Evolutionary conservation across 805 yeast genomes (phyloP).

Genomic region (Danielozyma ontarioensis): DNA sequence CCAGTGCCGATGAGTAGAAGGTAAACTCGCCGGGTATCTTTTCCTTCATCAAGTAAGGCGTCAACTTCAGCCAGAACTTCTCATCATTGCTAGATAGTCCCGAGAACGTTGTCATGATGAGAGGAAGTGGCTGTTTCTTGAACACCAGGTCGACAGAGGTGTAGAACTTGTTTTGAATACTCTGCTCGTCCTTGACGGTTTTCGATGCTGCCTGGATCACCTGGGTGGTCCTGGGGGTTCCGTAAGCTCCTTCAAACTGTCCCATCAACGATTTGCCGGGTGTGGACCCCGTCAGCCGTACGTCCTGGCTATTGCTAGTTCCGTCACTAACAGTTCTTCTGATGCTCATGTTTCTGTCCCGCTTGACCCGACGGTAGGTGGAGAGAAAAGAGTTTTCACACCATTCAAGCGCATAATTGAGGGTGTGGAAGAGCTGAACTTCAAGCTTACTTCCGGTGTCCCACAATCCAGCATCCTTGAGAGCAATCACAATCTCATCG

Average conservation of each 20-base stretch:
- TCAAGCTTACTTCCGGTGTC: conserved; percentile 28
- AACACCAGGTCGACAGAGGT: conserved; percentile 31
- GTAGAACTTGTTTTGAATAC: conserved; percentile 44
- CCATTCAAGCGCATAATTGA: conserved; percentile 92
- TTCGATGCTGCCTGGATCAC: conserved; percentile 49
- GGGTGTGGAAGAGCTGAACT: conserved; percentile 65
- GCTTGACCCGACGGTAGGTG: conserved; percentile 43
- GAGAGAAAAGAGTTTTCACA: conserved; percentile 86
- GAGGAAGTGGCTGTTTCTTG: conserved; percentile 54
- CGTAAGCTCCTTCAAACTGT: conserved; percentile 24
- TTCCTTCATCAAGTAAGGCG: conserved; percentile 47
- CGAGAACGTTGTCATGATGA: conserved; percentile 59
- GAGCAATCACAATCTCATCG: conserved; percentile 61
- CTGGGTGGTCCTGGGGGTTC: conserved; percentile 52
- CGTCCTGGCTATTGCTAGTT: neutral
- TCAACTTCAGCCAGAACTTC: conserved; percentile 60
- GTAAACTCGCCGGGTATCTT: conserved; percentile 40
- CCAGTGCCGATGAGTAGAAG: conserved; percentile 41
- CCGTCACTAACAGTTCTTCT: conserved; percentile 1
- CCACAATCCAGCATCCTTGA: conserved; percentile 81
- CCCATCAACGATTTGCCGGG: conserved; percentile 9
- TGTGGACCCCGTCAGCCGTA: conserved; percentile 1
- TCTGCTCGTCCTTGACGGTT: conserved; percentile 38
- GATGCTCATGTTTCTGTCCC: conserved; percentile 7
- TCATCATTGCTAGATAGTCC: conserved; percentile 47